These are phyloP conservation scores for Aspergillus niger DNA, from an alignment of 2,329 filamentous ascomycete genomes.

Conservation along the genomic window DNA sequence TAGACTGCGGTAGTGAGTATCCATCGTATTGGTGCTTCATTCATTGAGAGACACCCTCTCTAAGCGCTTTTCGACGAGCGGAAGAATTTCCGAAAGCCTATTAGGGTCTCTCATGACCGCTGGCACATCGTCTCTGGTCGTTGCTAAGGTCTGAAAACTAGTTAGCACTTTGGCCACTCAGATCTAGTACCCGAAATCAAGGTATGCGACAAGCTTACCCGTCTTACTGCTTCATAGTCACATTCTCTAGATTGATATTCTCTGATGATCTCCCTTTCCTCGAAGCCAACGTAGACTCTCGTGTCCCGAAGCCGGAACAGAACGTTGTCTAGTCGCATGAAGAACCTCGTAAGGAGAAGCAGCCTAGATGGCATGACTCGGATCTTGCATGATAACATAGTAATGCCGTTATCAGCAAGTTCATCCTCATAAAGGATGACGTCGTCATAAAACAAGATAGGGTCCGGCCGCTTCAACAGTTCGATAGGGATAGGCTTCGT, in stretches of 20 bases:
- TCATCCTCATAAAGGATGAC: constrained; percentile 97
- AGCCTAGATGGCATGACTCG: constrained; percentile 89
- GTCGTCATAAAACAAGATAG: constrained; percentile 95
- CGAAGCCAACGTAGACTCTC: constrained; percentile 88
- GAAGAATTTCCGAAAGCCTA: constrained; percentile 68
- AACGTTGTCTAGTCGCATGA: constrained; percentile 91
- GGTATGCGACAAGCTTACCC: constrained; percentile 52
- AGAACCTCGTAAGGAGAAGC: constrained; percentile 81
- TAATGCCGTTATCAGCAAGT: constrained; percentile 95
- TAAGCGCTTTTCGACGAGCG: constrained; percentile 67
- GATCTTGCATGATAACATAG: constrained; percentile 84
- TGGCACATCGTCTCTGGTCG: constrained; percentile 71
- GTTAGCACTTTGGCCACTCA: not conserved
- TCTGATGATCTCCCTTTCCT: constrained; percentile 72
- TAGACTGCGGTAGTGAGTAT: not conserved
- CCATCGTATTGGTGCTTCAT: constrained; percentile 1
- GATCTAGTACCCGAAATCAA: no score
- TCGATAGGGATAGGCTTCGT: constrained; percentile 75
- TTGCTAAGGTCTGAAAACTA: constrained; percentile 50
- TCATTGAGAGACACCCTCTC: constrained; percentile 54
- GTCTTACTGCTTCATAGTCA: constrained; percentile 72
- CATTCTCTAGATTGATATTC: constrained; percentile 92
- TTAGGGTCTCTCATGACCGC: constrained; percentile 79
- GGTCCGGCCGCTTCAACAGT: constrained; percentile 82
- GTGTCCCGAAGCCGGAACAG: constrained; percentile 86